These are phyloP conservation scores for Toxoplasma gondii DNA, from an alignment of 169 alveolate species.

Conservation along the genomic window DNA sequence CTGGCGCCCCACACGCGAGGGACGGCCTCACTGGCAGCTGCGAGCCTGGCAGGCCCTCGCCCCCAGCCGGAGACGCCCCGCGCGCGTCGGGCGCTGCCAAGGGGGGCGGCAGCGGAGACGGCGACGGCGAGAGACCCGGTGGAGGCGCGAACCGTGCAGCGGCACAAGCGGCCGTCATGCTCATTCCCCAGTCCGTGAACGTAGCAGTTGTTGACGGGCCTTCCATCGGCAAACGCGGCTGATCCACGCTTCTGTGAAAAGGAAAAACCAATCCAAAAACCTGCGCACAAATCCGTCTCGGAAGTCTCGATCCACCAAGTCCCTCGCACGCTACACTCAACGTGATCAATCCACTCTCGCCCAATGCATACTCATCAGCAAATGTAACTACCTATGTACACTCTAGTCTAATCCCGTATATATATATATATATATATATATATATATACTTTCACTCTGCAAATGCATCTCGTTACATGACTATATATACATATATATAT, in stretches of 20 bases:
- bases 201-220: not conserved
- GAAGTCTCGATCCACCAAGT: too few species aligned
- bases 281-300: not conserved
- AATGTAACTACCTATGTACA: too few species aligned
- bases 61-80: not conserved
- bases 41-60: not conserved
- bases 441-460: too few species aligned
- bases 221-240: constrained; percentile 29
- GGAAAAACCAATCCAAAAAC: not conserved
- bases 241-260: constrained; percentile 54
- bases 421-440: too few species aligned
- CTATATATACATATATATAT: too few species aligned
- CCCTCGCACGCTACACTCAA: too few species aligned
- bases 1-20: not conserved
- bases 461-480: too few species aligned
- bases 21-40: not conserved
- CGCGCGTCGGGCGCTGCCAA: not conserved
- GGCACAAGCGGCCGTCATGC: constrained; percentile 25
- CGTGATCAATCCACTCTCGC: too few species aligned
- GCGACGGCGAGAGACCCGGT: not conserved
- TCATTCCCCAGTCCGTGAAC: constrained; percentile 35
- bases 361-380: too few species aligned
- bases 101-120: not conserved
- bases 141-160: constrained; percentile 4
- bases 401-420: too few species aligned